Evolutionary conservation across 495 filamentous ascomycete genomes (phyloP), one percentile per base, ranked within the genome.

Genomic region (Usnea hakonensis): DNA sequence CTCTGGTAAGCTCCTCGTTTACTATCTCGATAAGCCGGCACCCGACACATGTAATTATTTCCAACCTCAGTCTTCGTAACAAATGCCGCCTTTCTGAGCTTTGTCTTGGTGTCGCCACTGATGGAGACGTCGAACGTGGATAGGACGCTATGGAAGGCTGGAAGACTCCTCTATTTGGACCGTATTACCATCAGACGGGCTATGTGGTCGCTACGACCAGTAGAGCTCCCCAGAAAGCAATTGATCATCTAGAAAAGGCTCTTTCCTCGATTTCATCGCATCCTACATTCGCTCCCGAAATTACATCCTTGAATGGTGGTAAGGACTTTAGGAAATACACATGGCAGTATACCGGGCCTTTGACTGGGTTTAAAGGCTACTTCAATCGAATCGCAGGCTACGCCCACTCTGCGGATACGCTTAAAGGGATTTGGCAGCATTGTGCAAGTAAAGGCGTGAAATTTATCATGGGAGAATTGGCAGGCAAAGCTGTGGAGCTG

Each of bases 321-420:
- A 64, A 73, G 0, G 77, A 79, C 28, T 74, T 82, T 35, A 72
- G 68, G 3, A 61, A 73, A 9, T 69, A 68, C 7, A 70, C 71
- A n/a, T 78, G 78, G 68, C 77, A 77, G 52, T 74, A 78, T 33
- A 67, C 71, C 43, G 81, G 81, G 0, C 72, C 73, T 1, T 66
- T 85, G 50, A 65, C 75, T 10, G 81, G 79, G 14, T 84, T 77
- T 77, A 75, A 73, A 17, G 81, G 81, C 16, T 84, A 85, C 64
- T 73, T 82, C 53, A 85, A 84, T 59, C 74, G 73, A 14, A 72
- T 78, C 32, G 80, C 76, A 9, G 81, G 81, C 28, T 83, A 83
- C 64, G 81, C 76, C 14, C 76, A 80, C 65, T 76, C 80, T 14
- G 74, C 70, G 11, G 76, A 80, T 64, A 78, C 81, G 4, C 57